These are phyloP conservation scores for Leucaena leucocephala DNA, from an alignment of 306 rosid genomes.

Conservation along the genomic window DNA sequence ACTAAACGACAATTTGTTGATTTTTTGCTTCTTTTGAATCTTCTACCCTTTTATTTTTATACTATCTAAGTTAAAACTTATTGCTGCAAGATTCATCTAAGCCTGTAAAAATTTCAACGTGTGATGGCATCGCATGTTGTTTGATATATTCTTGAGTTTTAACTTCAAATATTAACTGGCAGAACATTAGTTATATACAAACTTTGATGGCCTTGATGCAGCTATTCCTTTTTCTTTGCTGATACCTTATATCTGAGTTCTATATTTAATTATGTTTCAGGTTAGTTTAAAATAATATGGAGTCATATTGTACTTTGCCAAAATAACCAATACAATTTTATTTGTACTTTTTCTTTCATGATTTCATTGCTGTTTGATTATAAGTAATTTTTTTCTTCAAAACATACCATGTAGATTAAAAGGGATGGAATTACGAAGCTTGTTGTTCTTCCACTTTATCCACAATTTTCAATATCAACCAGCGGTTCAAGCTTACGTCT, in stretches of 20 bases:
- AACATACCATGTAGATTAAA: slow-evolving; percentile 67
- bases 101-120: slow-evolving; percentile 16
- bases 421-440: slow-evolving; percentile 86
- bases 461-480: slow-evolving; percentile 97
- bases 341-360: slow-evolving; percentile 12
- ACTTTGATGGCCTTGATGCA: slow-evolving; percentile 21
- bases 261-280: slow-evolving; percentile 8
- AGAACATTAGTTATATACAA: neutral
- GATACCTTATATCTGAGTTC: slow-evolving; percentile 25
- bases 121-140: slow-evolving; percentile 16
- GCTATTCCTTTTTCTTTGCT: slow-evolving; percentile 16
- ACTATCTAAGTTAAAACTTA: slow-evolving; percentile 4
- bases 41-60: slow-evolving; percentile 26
- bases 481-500: slow-evolving; percentile 98
- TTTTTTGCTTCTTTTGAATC: slow-evolving; percentile 17
- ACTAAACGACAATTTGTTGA: neutral
- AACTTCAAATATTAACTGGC: neutral
- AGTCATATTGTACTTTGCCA: neutral
- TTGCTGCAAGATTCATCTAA: slow-evolving; percentile 26
- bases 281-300: neutral
- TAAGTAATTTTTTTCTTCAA: slow-evolving; percentile 30
- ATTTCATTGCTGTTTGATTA: slow-evolving; percentile 32
- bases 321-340: neutral
- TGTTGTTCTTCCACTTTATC: slow-evolving; percentile 98
- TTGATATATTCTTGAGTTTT: neutral